These are phyloP conservation scores for Parasitella parasitica DNA, from an alignment of 371 early-diverging fungal genomes.

Conservation along the genomic window DNA sequence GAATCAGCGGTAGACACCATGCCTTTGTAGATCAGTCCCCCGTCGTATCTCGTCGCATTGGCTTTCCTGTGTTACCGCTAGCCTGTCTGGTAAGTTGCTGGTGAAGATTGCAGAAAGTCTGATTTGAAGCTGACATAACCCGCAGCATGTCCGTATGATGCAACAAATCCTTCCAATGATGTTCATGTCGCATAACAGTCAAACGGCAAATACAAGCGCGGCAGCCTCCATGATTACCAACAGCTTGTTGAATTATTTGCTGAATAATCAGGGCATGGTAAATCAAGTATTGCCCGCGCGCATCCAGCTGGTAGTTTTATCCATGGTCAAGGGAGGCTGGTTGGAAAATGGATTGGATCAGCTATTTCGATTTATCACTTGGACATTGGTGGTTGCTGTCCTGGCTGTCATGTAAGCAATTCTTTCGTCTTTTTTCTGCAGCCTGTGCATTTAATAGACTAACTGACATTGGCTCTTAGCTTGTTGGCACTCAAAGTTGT, in stretches of 20 bases:
- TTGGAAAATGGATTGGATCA: conserved; percentile 38
- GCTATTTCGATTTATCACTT: conserved; percentile 25
- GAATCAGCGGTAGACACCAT: conserved; percentile 40
- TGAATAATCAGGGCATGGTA: conserved; percentile 25
- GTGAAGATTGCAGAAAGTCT: neutral
- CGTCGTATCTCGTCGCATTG: conserved; percentile 87
- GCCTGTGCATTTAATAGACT: neutral
- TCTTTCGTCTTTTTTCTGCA: too few relatives aligned
- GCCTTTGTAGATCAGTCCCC: conserved; percentile 83
- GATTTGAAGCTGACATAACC: neutral
- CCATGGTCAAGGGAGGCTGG: conserved; percentile 36
- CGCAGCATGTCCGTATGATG: conserved; percentile 61
- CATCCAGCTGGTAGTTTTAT: conserved; percentile 28
- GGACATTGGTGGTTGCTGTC: conserved; percentile 18
- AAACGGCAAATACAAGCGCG: conserved; percentile 3
- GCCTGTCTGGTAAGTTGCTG: conserved; percentile 75
- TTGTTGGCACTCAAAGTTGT: conserved; percentile 69
- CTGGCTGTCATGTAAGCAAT: conserved; percentile 42
- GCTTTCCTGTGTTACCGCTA: conserved; percentile 87
- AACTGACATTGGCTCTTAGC: conserved; percentile 20
- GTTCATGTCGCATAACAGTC: conserved; percentile 30
- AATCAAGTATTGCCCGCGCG: conserved; percentile 30
- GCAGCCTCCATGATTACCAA: conserved; percentile 24
- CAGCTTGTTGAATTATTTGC: conserved; percentile 22
- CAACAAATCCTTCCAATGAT: conserved; percentile 75